Conservation (phyloP, 768 basidiomycete species). For the Leccinum fibrillosum region DNA sequence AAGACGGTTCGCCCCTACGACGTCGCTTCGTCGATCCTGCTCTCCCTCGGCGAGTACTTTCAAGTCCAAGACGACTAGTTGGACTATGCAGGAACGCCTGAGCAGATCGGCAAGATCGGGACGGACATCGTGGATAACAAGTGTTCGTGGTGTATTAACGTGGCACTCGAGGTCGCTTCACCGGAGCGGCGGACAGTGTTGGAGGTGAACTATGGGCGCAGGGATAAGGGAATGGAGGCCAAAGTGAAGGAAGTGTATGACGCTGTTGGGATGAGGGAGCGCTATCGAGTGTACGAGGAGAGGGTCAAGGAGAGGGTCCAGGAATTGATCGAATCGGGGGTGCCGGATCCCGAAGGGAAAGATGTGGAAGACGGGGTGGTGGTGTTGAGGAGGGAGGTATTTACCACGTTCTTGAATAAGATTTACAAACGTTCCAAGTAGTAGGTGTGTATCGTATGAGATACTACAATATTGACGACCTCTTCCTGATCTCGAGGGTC, state of each 20-base stretch:
- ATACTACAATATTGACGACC: too few species aligned
- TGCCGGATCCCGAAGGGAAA: conserved; percentile 33
- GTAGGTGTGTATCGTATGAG: conserved; percentile 20
- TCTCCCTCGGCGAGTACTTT: conserved; percentile 1
- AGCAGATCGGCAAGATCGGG: conserved; percentile 93
- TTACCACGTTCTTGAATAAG: conserved; percentile 83
- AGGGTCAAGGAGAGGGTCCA: conserved; percentile 63
- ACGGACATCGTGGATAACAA: conserved; percentile 99
- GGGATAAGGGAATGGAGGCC: conserved; percentile 44
- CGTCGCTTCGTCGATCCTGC: background rate
- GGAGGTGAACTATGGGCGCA: conserved; percentile 65
- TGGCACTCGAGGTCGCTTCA: conserved; percentile 62
- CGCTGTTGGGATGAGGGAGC: conserved; percentile 29
- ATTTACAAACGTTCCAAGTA: conserved; percentile 62
- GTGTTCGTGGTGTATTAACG: conserved; percentile 95
- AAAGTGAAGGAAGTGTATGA: conserved; percentile 55
- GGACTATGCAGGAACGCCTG: conserved; percentile 86
- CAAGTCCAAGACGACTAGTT: conserved; percentile 75
- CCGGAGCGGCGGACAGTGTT: conserved; percentile 54
- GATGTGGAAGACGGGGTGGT: conserved; percentile 9
- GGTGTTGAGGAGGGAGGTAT: conserved; percentile 63
- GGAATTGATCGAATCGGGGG: conserved; percentile 58
- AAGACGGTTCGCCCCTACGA: conserved; percentile 18
- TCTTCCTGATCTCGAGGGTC: too few species aligned
- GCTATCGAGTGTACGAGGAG: conserved; percentile 80